Base-by-base conservation (phyloP, 352 stramenopile genomes). In the Phytophthora boehmeriae region DNA sequence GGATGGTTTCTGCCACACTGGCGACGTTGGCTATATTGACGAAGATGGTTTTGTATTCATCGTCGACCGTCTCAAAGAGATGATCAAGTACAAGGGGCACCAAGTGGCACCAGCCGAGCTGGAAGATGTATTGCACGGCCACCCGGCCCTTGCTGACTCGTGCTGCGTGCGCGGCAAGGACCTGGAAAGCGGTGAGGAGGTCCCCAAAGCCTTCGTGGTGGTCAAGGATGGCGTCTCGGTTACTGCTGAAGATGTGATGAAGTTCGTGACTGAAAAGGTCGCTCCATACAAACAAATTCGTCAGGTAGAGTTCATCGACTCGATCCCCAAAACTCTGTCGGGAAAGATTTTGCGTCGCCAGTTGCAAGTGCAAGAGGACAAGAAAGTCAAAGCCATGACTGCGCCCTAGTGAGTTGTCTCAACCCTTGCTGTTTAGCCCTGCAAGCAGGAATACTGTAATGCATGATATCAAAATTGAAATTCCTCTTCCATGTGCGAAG, bases 41-140 rank as follows among this genome's bases (percentile, higher is more conserved):
- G 77, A 93, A 13, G 88, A 98, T 44, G 92, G 90, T 0, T 97
- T 79, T 62, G 83, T 98, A 23, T 97, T 89, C 59, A 96, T 98
- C 47, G 89, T 90, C 0, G 95, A 98, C 68, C 74, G 93, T n/a
- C 71, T 97, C 28, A 98, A 98, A 79, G 93, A 98, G 68, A 75
- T 98, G 36, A 98, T 98, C 73, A 98, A 98, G 77, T 92, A 97
- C 59, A 96, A 96, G 58, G 94, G 93, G 1, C 93, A 94, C 48
- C 92, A 96, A 67, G 77, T 98, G 11, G 86, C 92, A 9, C 94
- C 93, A 13, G 92, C 91, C 0, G 94, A 98, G 66, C 73, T 98
- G 19, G 94, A 98, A 71, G 92, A 92, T 20, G 65, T 97, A 8
- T 41, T 98, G 2, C 76, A 96, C 10, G 76, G 69, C 4, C 81